phyloP scores from a whole-genome alignment of 2,329 filamentous ascomycete genomes.

The Berkeleyomyces rouxiae region DNA sequence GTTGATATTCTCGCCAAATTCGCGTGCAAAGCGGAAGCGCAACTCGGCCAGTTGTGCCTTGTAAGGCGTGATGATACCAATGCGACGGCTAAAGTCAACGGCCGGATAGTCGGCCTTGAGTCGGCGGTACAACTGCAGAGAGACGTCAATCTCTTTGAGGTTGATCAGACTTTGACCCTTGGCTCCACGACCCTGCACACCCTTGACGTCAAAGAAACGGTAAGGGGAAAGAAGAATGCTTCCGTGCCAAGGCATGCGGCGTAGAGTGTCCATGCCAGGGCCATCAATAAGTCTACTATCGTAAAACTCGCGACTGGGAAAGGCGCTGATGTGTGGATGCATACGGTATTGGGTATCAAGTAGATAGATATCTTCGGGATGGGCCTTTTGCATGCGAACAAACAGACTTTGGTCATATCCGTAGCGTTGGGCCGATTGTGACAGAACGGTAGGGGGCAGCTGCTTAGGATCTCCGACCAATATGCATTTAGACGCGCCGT shows the following conservation, averaged over 20 bases:
- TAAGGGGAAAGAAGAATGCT: constrained; percentile 75
- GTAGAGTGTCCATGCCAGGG: constrained; percentile 59
- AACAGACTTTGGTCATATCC: constrained; percentile 97
- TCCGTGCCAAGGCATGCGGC: constrained; percentile 70
- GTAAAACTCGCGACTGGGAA: constrained; percentile 86
- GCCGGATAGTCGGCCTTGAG: constrained; percentile 55
- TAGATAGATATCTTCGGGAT: constrained; percentile 74
- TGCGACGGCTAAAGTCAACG: constrained; percentile 60
- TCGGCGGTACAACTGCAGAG: constrained; percentile 68
- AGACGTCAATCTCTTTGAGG: constrained; percentile 68
- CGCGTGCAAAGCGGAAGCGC: constrained; percentile 52
- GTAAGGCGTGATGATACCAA: constrained; percentile 96
- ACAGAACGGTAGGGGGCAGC: constrained; percentile 86
- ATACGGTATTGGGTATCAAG: constrained; percentile 98
- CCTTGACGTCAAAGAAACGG: constrained; percentile 91
- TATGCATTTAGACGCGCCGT: constrained; percentile 91
- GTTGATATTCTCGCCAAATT: constrained; percentile 59
- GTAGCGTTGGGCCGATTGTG: constrained; percentile 77
- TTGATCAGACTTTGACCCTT: constrained; percentile 86
- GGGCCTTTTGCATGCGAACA: constrained; percentile 92
- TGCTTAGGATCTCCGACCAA: constrained; percentile 97
- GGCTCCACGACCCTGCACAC: constrained; percentile 64
- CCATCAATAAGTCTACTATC: constrained; percentile 77
- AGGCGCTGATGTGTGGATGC: constrained; percentile 90
- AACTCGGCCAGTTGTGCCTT: constrained; percentile 80